Evolutionary conservation across 2,329 filamentous ascomycete species (phyloP).

Genomic region (Fusarium sp.): DNA sequence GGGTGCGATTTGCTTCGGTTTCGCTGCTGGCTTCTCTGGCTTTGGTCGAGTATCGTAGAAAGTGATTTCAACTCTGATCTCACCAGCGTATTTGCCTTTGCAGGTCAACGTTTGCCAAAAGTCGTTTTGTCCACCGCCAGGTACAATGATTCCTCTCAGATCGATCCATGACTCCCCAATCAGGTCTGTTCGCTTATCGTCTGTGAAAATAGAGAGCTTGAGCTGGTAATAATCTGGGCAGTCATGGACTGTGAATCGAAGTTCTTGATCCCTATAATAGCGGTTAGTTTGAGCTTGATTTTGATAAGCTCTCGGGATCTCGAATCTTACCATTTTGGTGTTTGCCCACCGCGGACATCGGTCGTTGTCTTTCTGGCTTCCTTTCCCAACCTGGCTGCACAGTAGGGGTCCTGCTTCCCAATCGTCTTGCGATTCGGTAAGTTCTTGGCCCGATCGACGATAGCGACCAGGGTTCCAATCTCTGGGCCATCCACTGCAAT

Average conservation of each 20-base stretch:
- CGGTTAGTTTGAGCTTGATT: slow-evolving; percentile 32
- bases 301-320: not conserved
- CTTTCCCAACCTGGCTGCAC: slow-evolving; percentile 91
- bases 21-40: slow-evolving; percentile 74
- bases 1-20: slow-evolving; percentile 60
- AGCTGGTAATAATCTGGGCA: slow-evolving; percentile 96
- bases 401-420: slow-evolving; percentile 98
- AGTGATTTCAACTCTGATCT: slow-evolving; percentile 94
- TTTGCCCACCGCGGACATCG: slow-evolving; percentile 94
- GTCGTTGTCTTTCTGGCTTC: slow-evolving; percentile 98
- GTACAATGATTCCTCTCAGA: slow-evolving; percentile 82
- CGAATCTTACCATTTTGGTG: slow-evolving; percentile 83
- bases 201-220: slow-evolving; percentile 96
- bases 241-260: slow-evolving; percentile 95
- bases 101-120: slow-evolving; percentile 90
- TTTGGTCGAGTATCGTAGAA: slow-evolving; percentile 94
- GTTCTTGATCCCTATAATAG: slow-evolving; percentile 89
- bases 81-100: slow-evolving; percentile 95
- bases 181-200: slow-evolving; percentile 96
- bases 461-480: slow-evolving; percentile 91
- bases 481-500: slow-evolving; percentile 92
- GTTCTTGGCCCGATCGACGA: slow-evolving; percentile 97
- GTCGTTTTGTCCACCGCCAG: slow-evolving; percentile 93
- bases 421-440: slow-evolving; percentile 96
- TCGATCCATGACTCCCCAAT: slow-evolving; percentile 96